Evolutionary conservation across 805 yeast genomes (phyloP), one percentile per base, ranked within the genome.

Genomic region (Lipomyces orientalis): DNA sequence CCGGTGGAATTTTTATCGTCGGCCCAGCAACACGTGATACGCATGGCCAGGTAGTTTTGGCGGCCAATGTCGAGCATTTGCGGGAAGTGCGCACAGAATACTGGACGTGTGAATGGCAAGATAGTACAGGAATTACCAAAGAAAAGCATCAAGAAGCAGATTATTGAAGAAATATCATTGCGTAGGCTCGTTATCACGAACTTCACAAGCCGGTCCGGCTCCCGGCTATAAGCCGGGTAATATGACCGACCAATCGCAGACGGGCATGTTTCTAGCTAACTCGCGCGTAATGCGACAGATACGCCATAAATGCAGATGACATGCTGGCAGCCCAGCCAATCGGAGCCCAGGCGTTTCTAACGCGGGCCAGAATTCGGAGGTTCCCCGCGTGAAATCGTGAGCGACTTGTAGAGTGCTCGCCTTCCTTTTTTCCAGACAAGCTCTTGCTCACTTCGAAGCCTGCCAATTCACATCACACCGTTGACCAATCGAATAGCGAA

Each of bases 261-360:
- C 19, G 19, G 49, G 22, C 49, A n/a, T 25, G 10, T 0, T n/a
- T 16, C 49, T 14, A 2, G 9, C 25, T 2, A 43, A n/a, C 9
- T 6, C 19, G 3, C 19, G 19, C 10, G 14, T 37, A 12, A 9
- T 22, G 19, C n/a, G 55, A 29, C 54, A 19, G 55, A n/a, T 61
- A 35, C 34, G 60, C 56, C 64, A n/a, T 33, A 55, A 60, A 16
- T 16, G 60, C 39, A 3, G 22, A 31, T 2, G 12, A 1, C 25
- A n/a, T 31, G 16, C 14, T 9, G 31, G 14, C 46, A 2, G 1
- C 10, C 9, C 51, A 39, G 57, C 65, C 65, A 62, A 62, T 62
- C 65, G 65, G 65, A 62, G 51, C 46, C 12, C 43, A 16, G n/a
- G 64, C 35, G 56, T 54, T 62, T 62, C 49, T 60, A 29, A 55